phyloP scores from a whole-genome alignment of 106 monocot species.

The Chionographis japonica region DNA sequence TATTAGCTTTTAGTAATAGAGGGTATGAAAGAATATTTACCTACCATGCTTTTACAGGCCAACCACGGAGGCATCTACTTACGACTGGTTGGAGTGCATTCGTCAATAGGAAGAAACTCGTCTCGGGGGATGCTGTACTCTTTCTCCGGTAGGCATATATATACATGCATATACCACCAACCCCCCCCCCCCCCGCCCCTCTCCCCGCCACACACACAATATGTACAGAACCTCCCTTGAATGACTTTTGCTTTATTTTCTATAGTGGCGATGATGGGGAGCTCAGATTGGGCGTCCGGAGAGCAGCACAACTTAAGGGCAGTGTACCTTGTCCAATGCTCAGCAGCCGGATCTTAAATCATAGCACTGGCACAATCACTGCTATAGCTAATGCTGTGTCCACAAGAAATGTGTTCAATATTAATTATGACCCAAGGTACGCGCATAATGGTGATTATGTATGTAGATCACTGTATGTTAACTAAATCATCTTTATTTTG shows the following conservation, averaged over 20 bases:
- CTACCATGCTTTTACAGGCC: constrained; percentile 45
- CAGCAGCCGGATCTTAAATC: constrained; percentile 25
- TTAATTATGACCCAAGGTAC: constrained; percentile 86
- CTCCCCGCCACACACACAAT: neutral
- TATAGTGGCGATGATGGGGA: constrained; percentile 78
- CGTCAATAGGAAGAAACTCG: constrained; percentile 93
- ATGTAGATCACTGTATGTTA: neutral
- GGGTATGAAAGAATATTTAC: neutral
- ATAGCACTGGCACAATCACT: constrained; percentile 19
- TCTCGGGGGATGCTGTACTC: constrained; percentile 90
- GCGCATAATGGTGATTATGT: neutral
- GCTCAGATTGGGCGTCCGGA: constrained; percentile 81
- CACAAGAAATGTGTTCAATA: constrained; percentile 54
- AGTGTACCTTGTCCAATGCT: constrained; percentile 18
- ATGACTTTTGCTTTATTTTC: neutral
- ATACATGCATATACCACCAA: neutral
- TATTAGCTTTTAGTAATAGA: neutral
- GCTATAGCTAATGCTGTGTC: constrained; percentile 53
- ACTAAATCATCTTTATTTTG: neutral
- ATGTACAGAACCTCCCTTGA: neutral
- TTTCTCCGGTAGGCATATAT: constrained; percentile 64
- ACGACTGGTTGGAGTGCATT: constrained; percentile 98
- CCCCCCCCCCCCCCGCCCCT: no score
- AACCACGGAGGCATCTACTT: constrained; percentile 91
- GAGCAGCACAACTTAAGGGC: constrained; percentile 74